Evolutionary conservation across 805 yeast species (phyloP).

Genomic region (Candida railenensis): DNA sequence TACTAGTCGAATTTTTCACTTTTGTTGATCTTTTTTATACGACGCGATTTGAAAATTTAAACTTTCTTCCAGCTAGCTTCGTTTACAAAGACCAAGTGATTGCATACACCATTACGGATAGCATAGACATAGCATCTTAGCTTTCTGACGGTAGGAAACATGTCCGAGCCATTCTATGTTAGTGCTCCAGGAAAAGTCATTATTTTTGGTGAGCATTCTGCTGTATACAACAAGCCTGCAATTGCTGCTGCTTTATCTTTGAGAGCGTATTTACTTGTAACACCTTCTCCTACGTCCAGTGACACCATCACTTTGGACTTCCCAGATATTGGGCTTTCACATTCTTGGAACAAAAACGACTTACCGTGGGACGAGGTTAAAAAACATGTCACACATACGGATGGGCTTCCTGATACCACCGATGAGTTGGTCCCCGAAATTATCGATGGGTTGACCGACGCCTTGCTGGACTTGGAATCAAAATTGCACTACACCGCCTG

Average conservation of each 20-base stretch:
- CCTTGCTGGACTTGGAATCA: conserved; percentile 46
- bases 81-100: too few species aligned
- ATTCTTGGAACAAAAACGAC: conserved; percentile 59
- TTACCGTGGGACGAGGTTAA: conserved; percentile 58
- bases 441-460: conserved; percentile 45
- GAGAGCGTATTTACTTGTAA: conserved; percentile 75
- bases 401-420: conserved; percentile 31
- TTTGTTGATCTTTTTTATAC: neutral
- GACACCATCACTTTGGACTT: conserved; percentile 62
- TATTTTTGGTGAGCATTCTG: conserved; percentile 95
- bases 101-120: neutral
- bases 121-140: neutral
- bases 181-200: conserved; percentile 98
- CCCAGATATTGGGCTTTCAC: conserved; percentile 74
- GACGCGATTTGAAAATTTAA: neutral
- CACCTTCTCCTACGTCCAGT: conserved; percentile 37
- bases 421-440: conserved; percentile 62
- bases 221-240: conserved; percentile 90
- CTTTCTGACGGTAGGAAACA: neutral
- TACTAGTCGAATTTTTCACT: neutral
- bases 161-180: conserved; percentile 57
- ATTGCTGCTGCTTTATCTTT: conserved; percentile 92
- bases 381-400: conserved; percentile 15
- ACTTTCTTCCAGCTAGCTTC: too few species aligned
- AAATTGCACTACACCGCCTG: conserved; percentile 76